Base-by-base conservation (phyloP, 108 stramenopile species). In the Heterococcus sp. region DNA sequence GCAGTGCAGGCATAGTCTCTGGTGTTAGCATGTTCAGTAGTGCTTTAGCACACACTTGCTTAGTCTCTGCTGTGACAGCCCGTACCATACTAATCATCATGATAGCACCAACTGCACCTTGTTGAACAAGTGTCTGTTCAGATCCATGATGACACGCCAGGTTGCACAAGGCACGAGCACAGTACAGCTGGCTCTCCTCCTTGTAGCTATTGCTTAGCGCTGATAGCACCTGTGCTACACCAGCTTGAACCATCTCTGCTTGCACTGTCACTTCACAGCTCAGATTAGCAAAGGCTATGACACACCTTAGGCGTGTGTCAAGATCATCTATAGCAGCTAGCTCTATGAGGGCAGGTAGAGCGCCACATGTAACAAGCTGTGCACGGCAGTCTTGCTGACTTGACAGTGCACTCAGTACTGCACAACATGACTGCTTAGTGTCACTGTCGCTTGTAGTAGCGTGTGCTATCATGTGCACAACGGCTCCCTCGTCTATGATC, bases 251-350 rank as follows among this genome's bases (percentile, higher is more conserved):
- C 88, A 89, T 89, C 38, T 84, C 66, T 40, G 68, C 84, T 73
- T 85, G 88, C 2, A 87, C 85, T 32, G 84, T 76, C 38, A 75
- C 76, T 63, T 88, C 88, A 75, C 82, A 88, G 35, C 80, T 83
- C 2, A 89, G 82, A 63, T 89, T 89, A 28, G 88, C 88, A 38
- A 88, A 87, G 35, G 88, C 87, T 11, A 87, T 66, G 36, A 87
- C 68, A 75, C 88, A 89, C 28, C 88, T 36, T 8, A 87, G 85
- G 35, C 75, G 73, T 0, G 88, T 88, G 30, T 38, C 39, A 67
- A 85, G 84, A 40, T 88, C 85, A 29, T 82, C 86, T 78, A 87
- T 75, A 21, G 74, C 34, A 1, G 88, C 87, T 5, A 89, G 82
- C 29, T 73, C 39, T 14, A 87, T 87, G 37, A 89, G 71, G 5